A percentile compares a stretch with the other conserved stretches of the same genome.
phyloP scores from a whole-genome alignment of 2,329 filamentous ascomycete genomes.

The Beauveria australis region DNA sequence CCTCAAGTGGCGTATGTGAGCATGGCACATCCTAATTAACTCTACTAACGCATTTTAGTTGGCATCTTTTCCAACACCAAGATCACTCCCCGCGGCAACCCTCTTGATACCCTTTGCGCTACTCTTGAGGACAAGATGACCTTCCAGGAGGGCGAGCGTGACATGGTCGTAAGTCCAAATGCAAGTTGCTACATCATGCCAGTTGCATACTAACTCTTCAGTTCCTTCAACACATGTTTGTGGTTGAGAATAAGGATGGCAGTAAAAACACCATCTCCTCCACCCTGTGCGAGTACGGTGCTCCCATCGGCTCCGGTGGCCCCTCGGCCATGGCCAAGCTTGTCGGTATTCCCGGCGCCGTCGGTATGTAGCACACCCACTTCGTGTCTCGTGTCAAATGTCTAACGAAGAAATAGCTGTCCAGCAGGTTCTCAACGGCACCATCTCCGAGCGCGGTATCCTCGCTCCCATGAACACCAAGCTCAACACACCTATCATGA shows the following conservation, averaged over 20 bases:
- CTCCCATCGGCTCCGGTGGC: conserved; percentile 63
- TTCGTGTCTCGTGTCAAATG: background rate
- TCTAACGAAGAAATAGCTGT: conserved; percentile 53
- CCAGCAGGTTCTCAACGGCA: conserved; percentile 68
- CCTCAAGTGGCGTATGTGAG: conserved; percentile 9
- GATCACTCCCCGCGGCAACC: conserved; percentile 67
- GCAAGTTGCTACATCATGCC: conserved; percentile 4
- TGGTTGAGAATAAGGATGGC: conserved; percentile 75
- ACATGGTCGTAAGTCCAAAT: conserved; percentile 55
- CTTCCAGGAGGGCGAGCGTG: conserved; percentile 73
- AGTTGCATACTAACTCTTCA: conserved; percentile 22
- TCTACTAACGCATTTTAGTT: conserved; percentile 22
- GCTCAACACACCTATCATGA: conserved; percentile 65
- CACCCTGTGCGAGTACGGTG: conserved; percentile 77
- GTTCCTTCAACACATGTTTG: conserved; percentile 68
- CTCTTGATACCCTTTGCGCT: conserved; percentile 84
- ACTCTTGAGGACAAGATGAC: conserved; percentile 88
- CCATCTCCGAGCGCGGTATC: conserved; percentile 63
- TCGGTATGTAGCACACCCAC: conserved; percentile 15
- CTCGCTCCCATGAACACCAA: conserved; percentile 68
- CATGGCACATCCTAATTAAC: background rate
- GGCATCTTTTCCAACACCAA: conserved; percentile 58
- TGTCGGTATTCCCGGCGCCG: conserved; percentile 59
- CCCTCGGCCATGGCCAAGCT: conserved; percentile 80
- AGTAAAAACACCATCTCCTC: conserved; percentile 68